Percentiles rank a stretch among this genome's conserved stretches.
Evolutionary conservation across 2,329 filamentous ascomycete genomes (phyloP).

Genomic region (Mycocentrospora acerina): DNA sequence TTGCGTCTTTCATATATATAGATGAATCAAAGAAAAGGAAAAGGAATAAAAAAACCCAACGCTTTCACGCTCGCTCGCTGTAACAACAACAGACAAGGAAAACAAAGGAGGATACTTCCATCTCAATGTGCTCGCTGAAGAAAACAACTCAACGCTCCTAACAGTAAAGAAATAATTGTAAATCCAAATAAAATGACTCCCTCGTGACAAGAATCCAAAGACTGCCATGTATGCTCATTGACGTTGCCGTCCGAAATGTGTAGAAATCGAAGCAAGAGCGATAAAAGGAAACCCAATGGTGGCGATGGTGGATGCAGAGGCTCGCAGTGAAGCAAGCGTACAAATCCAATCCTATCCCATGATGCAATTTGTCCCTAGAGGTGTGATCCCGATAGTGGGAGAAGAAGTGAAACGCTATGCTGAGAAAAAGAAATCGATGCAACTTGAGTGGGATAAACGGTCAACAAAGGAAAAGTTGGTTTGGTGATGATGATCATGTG

Average conservation of each 20-base stretch:
- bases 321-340: too few relatives aligned
- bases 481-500: constrained; percentile 8
- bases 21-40: constrained; percentile 2
- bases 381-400: constrained; percentile 17
- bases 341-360: constrained; percentile 28
- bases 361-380: constrained; percentile 40
- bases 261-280: constrained; percentile 24
- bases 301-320: constrained; percentile 21
- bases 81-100: constrained; percentile 18
- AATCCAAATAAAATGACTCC: constrained; percentile 2
- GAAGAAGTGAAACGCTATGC: constrained; percentile 39
- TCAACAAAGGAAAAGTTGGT: constrained; percentile 23
- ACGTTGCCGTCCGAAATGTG: constrained; percentile 37
- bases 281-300: constrained; percentile 26
- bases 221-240: constrained; percentile 35
- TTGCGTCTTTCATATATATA: constrained; percentile 4
- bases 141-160: constrained; percentile 13
- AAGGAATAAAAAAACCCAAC: constrained; percentile 32
- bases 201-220: constrained; percentile 15
- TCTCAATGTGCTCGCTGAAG: constrained; percentile 34
- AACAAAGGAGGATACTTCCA: constrained; percentile 16
- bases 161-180: constrained; percentile 14
- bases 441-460: constrained; percentile 20
- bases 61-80: constrained; percentile 37
- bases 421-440: constrained; percentile 31